Evolutionary conservation across 2,329 filamentous ascomycete genomes (phyloP).

Genomic region (Bipolaris oryzae): DNA sequence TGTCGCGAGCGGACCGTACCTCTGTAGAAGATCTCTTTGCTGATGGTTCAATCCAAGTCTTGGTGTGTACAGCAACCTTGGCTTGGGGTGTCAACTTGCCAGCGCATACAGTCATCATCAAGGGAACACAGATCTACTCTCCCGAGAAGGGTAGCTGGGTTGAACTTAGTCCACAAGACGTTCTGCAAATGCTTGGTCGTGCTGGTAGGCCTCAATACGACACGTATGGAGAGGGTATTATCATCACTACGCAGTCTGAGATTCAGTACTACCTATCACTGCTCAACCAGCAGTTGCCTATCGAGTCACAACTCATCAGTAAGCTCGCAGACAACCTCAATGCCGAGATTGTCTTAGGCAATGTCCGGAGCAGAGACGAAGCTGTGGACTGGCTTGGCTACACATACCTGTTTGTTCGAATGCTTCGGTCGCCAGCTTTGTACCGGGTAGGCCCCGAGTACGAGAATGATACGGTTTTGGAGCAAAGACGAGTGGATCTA

Average conservation of each 20-base stretch:
- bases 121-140: constrained; percentile 96
- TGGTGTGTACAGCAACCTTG: constrained; percentile 96
- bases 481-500: constrained; percentile 97
- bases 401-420: constrained; percentile 95
- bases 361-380: constrained; percentile 88
- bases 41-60: constrained; percentile 88
- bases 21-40: constrained; percentile 95
- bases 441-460: constrained; percentile 98
- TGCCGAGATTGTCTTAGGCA: constrained; percentile 93
- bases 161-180: constrained; percentile 94
- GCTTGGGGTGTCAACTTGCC: constrained; percentile 99
- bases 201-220: constrained; percentile 96
- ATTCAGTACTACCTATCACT: constrained; percentile 97
- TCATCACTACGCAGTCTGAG: constrained; percentile 93
- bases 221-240: constrained; percentile 97
- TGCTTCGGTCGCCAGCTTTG: constrained; percentile 91
- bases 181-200: constrained; percentile 97
- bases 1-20: constrained; percentile 92
- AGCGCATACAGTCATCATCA: constrained; percentile 98
- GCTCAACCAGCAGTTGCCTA: constrained; percentile 95
- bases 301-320: constrained; percentile 94
- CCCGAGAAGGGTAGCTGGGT: constrained; percentile 99
- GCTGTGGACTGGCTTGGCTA: constrained; percentile 99
- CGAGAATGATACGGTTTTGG: constrained; percentile 85
- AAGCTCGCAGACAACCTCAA: constrained; percentile 95